Conservation (phyloP, 2,329 filamentous ascomycete genomes). For the Stagonosporopsis cucurbitacearum region DNA sequence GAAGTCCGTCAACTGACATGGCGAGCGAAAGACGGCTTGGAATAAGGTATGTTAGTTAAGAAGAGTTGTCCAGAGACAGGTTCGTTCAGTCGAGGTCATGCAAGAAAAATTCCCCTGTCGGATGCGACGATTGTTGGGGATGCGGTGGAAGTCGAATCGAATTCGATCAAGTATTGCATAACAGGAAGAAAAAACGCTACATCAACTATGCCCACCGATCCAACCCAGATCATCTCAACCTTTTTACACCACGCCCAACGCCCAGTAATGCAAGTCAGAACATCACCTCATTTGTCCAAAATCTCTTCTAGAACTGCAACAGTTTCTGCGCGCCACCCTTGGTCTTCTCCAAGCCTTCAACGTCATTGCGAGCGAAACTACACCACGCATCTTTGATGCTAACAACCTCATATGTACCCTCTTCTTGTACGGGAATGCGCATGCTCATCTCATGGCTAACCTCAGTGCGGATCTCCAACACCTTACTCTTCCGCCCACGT, state of each 20-base stretch:
- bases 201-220: background rate
- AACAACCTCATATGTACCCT: conserved; percentile 97
- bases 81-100: too few species aligned
- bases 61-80: background rate
- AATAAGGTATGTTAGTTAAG: background rate
- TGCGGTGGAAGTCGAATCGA: too few species aligned
- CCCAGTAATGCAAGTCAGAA: conserved; percentile 22
- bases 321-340: conserved; percentile 48
- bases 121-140: too few species aligned
- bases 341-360: conserved; percentile 51
- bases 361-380: conserved; percentile 76
- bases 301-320: conserved; percentile 41
- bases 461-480: conserved; percentile 91
- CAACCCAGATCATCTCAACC: background rate
- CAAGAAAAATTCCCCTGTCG: too few species aligned
- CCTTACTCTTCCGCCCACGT: conserved; percentile 61
- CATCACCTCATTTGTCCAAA: background rate
- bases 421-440: conserved; percentile 83
- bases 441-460: conserved; percentile 81
- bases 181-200: background rate
- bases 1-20: background rate
- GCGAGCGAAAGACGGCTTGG: background rate
- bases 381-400: conserved; percentile 94
- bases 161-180: background rate
- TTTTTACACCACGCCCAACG: conserved; percentile 18